Base-by-base conservation (phyloP, 257 asterid genomes). In the Lantana camara region DNA sequence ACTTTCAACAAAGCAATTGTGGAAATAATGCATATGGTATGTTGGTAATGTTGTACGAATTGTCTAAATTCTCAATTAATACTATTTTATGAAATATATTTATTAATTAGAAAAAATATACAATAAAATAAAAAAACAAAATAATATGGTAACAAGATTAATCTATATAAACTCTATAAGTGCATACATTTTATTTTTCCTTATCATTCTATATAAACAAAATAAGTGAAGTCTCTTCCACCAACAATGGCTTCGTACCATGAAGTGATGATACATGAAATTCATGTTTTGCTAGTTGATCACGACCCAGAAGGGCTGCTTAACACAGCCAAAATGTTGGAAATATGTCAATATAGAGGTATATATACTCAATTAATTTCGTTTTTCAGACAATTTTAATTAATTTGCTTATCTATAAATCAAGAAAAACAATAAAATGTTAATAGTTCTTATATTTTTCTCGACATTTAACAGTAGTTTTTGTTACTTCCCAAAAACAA, bases 281-380 rank as follows among this genome's bases (percentile, higher is more conserved):
- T 73, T 63, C 82, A 80, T 63, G 82, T 80, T 15, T 47, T 80
- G 58, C 35, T 80, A 1, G 82, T 80, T 32, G 85, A 76, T 16
- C 82, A 76, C 61, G 82, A 76, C 16, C 11, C 71, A 0, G 73
- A 80, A 5, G 42, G 66, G 44, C 52, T 63, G 12, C 2, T 63
- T 0, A 38, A 24, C 52, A 73, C 80, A 0, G 66, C 71, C 0
- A 73, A 63, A 34, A 34, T 73, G 9, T 68, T 80, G 2, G 71
- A 80, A 56, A 17, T 67, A n/a, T 80, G 80, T 24, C 79, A 57
- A 1, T 77, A 77, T 53, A 67, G 51, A 76, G 82, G 82, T 80
- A 67, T 11, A 11, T 6, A 0, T 2, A 1, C 3, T 17, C 12
- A 9, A 7, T 9, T 11, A 10, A 46, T 37, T 16, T 41, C 17